Conservation (phyloP, 345 rosid species). For the Eucalyptus virginea region DNA sequence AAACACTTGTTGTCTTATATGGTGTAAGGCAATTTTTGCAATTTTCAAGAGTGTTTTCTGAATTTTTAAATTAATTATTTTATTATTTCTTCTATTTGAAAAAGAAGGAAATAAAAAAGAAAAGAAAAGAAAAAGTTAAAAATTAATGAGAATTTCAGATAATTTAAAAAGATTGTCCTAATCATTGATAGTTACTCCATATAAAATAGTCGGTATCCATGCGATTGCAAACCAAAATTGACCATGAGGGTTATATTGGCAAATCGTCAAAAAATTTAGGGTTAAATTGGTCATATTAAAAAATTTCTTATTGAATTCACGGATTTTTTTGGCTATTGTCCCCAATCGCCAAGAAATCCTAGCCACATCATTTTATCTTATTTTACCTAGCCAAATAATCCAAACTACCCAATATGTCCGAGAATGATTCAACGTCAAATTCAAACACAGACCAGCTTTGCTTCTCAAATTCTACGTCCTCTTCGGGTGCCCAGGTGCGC, state of each 20-base stretch:
- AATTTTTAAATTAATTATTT: too few species aligned
- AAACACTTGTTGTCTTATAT: too few species aligned
- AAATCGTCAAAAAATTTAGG: accelerated
- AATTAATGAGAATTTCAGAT: not conserved
- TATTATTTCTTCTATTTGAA: not conserved
- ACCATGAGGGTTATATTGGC: not conserved
- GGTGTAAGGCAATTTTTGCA: too few species aligned
- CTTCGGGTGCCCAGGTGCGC: not conserved
- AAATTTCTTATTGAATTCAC: too few species aligned
- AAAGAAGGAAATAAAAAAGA: too few species aligned
- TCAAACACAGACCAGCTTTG: not conserved
- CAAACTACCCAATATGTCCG: not conserved
- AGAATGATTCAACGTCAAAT: not conserved
- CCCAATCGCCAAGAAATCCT: not conserved
- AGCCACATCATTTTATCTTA: not conserved
- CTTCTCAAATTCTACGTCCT: not conserved
- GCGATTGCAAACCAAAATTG: too few species aligned
- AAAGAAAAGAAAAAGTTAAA: too few species aligned
- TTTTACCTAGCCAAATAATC: not conserved
- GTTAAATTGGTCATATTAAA: too few species aligned
- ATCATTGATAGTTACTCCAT: not conserved
- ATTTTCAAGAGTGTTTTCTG: not conserved
- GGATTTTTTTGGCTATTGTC: too few species aligned
- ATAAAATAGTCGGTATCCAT: accelerated
- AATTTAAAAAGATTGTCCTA: too few species aligned